Base-by-base conservation (phyloP, 176 grass and related monocot genomes). In the Tillandsia leiboldiana region DNA sequence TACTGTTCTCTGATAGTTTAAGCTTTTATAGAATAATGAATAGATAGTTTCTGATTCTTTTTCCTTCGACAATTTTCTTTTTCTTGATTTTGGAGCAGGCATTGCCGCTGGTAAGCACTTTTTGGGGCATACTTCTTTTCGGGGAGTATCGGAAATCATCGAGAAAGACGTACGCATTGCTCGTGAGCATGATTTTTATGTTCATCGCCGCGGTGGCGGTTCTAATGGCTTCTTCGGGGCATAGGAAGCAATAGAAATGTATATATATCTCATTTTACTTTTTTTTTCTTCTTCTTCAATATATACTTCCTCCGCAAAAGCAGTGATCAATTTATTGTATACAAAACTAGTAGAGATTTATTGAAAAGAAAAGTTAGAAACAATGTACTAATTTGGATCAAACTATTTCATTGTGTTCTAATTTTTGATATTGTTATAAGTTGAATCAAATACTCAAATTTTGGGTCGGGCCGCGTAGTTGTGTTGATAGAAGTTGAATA, bases 181-280 rank as follows among this genome's bases (percentile, higher is more conserved):
- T 99, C 0, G 81, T 73, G 17, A 80, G 74, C 66, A 94, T 99
- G 95, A 26, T 99, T 27, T 83, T 75, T 20, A 99, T 99, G 95
- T 99, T 99, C 47, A 47, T 99, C 1, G 17, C 33, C 1, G 95
- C 95, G 0, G 95, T 99, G 0, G 87, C 65, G 1, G 61, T 83
- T 68, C 90, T 99, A 15, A 94, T 99, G 95, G 95, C 87, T 86
- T 99, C 95, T 9, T 81, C 95, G 67, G 95, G 87, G 11, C 84
- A 99, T 66, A 90, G 90, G 71, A 99, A 54, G 67, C 77, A 76
- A 22, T 65, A 79, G 59, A 77, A 81, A 15, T 61, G 24, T 24
- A 24, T 24, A 24, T 24, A 24, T 24, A 42, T 42, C 33, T 42
- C 33, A 42, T 42, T 42, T 42, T 42, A 42, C 33, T 7, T 7